Conservation (phyloP, 2,329 filamentous ascomycete genomes). For the Cladosporium sp. region DNA sequence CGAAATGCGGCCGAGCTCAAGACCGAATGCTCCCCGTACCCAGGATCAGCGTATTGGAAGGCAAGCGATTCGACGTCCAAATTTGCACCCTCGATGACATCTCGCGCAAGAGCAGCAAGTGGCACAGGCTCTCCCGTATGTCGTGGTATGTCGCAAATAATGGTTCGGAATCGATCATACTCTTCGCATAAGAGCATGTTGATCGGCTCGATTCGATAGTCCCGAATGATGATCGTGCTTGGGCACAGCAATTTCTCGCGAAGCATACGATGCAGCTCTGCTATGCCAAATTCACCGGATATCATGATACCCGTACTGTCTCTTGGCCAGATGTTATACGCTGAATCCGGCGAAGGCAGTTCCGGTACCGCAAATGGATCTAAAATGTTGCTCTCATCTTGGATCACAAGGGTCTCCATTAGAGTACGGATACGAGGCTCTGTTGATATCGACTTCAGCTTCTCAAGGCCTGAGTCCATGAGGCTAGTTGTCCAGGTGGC, state of each 20-base stretch:
- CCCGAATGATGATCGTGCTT: background rate
- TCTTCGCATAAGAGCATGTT: background rate
- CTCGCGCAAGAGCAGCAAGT: background rate
- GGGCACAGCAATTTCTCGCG: background rate
- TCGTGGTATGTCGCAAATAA: background rate
- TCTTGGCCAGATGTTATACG: background rate
- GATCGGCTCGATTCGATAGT: background rate
- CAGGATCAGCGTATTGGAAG: background rate
- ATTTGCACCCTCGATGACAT: background rate
- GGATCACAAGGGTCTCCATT: background rate
- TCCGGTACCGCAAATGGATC: background rate
- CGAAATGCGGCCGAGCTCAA: background rate
- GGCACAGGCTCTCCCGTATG: background rate
- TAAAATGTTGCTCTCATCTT: background rate
- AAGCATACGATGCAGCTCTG: background rate
- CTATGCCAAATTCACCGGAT: background rate
- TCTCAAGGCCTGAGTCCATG: background rate
- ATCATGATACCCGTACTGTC: background rate
- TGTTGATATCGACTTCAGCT: background rate
- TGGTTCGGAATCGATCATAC: background rate
- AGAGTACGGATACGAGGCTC: background rate
- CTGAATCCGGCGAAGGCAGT: background rate
- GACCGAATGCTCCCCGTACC: background rate
- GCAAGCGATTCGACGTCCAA: background rate
- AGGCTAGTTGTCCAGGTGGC: conserved; percentile 6